Evolutionary conservation across 2,329 filamentous ascomycete species (phyloP).

Genomic region (Neonectria punicea): DNA sequence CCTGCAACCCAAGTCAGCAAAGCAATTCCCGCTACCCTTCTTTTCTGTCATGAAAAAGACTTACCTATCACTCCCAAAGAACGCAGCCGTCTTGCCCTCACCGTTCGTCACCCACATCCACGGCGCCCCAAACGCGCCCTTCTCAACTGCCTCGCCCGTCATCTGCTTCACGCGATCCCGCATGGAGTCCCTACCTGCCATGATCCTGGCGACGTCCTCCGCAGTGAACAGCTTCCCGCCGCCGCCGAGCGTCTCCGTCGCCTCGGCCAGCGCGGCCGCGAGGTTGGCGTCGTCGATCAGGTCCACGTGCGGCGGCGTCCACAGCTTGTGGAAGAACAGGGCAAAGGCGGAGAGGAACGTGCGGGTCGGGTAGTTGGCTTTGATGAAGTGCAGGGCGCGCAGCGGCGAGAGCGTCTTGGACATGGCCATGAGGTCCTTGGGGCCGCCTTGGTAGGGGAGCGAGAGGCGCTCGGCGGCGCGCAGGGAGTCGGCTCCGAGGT

Average conservation of each 20-base stretch:
- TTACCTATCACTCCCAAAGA: constrained; percentile 80
- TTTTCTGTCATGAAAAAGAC: constrained; percentile 8
- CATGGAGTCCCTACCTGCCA: constrained; percentile 61
- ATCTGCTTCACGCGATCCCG: constrained; percentile 60
- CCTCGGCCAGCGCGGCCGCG: constrained; percentile 48
- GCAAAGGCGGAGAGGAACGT: constrained; percentile 65
- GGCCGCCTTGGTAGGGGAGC: constrained; percentile 50
- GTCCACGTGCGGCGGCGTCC: constrained; percentile 67
- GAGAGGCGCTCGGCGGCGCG: constrained; percentile 54
- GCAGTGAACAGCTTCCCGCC: constrained; percentile 56
- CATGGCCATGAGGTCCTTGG: constrained; percentile 56
- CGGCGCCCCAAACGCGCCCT: constrained; percentile 79
- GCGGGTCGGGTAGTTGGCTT: constrained; percentile 60
- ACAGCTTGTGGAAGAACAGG: constrained; percentile 69
- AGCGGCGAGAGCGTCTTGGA: constrained; percentile 65
- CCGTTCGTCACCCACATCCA: constrained; percentile 76
- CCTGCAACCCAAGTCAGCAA: constrained; percentile 48
- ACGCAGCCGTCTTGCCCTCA: constrained; percentile 70
- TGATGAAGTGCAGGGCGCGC: constrained; percentile 74
- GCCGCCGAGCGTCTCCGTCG: constrained; percentile 41
- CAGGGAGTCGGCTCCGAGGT: constrained; percentile 57
- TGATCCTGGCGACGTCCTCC: constrained; percentile 64
- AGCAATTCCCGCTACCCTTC: no score
- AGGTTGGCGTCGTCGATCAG: constrained; percentile 69
- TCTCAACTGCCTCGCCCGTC: constrained; percentile 70